A percentile compares a stretch with the other conserved stretches of the same genome.
Conservation (phyloP, 441 rosid genomes). For the Pelargonium fulgidum region DNA sequence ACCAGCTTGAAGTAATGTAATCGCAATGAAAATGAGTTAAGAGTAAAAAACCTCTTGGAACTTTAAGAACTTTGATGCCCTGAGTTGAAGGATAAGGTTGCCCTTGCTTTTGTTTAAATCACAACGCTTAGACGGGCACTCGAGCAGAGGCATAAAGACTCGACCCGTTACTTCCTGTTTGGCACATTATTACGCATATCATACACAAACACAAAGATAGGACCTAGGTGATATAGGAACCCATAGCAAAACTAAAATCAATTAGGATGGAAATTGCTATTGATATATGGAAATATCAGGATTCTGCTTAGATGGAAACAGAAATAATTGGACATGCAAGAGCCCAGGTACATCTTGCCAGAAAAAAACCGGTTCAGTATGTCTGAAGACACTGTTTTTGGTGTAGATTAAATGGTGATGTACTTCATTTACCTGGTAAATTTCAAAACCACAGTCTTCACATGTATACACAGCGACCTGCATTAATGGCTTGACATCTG, state of each 20-base stretch:
- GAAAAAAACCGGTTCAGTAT: not conserved
- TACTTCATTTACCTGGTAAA: slow-evolving; percentile 65
- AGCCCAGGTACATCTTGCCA: not conserved
- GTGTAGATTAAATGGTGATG: slow-evolving; percentile 2
- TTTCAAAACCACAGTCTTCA: slow-evolving; percentile 97
- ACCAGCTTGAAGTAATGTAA: slow-evolving; percentile 7
- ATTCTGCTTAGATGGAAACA: not conserved
- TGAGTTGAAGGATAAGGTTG: slow-evolving; percentile 89
- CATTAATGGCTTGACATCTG: slow-evolving; percentile 98
- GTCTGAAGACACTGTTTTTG: slow-evolving; percentile 11
- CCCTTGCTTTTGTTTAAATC: slow-evolving; percentile 57
- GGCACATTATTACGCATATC: slow-evolving; percentile 12
- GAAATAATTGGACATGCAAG: not conserved
- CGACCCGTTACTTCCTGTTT: slow-evolving; percentile 88
- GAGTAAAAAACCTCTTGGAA: slow-evolving; percentile 79
- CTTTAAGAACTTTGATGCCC: slow-evolving; percentile 94
- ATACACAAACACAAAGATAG: not conserved
- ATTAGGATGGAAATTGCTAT: not conserved
- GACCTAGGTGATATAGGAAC: slow-evolving; percentile 2
- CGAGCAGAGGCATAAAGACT: slow-evolving; percentile 88
- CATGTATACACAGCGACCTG: slow-evolving; percentile 97
- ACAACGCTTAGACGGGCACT: slow-evolving; percentile 78
- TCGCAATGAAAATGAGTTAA: slow-evolving; percentile 10
- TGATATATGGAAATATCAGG: not conserved
- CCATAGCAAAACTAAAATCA: not conserved